phyloP scores from a whole-genome alignment of 441 rosid species.

The Rhodomyrtus psidioides region DNA sequence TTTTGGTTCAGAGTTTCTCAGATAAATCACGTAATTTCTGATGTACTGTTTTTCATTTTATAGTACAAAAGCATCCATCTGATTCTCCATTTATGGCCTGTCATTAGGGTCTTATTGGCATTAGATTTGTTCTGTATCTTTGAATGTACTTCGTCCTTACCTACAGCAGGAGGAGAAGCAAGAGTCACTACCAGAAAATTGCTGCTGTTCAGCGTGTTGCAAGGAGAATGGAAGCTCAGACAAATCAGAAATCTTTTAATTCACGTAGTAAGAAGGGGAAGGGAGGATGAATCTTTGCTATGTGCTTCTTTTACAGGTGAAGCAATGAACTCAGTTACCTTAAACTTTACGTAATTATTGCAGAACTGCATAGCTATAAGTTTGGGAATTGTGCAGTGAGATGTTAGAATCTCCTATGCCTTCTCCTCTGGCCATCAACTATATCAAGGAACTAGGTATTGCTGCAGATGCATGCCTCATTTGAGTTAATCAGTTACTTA shows the following conservation, averaged over 20 bases:
- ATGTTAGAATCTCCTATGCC: background rate
- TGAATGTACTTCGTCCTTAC: background rate
- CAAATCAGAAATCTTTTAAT: constrained; percentile 14
- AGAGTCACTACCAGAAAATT: constrained; percentile 54
- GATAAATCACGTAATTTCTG: background rate
- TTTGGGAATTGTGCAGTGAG: background rate
- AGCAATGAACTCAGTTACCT: background rate
- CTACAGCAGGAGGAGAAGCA: constrained; percentile 59
- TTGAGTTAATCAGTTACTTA: background rate
- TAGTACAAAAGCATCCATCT: background rate
- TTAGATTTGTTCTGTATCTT: background rate
- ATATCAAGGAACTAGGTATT: background rate
- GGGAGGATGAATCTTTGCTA: background rate
- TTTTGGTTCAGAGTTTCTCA: background rate
- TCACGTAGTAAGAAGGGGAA: constrained; percentile 33
- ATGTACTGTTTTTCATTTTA: background rate
- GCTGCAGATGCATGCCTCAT: background rate
- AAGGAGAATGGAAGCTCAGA: constrained; percentile 49
- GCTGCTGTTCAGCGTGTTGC: constrained; percentile 62
- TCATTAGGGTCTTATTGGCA: background rate
- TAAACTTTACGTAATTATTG: background rate
- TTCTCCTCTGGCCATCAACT: background rate
- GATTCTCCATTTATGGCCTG: background rate
- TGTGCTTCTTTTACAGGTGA: background rate
- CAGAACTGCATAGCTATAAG: background rate